Conservation (phyloP, 768 basidiomycete genomes). For the Macrolepiota fuliginosa region DNA sequence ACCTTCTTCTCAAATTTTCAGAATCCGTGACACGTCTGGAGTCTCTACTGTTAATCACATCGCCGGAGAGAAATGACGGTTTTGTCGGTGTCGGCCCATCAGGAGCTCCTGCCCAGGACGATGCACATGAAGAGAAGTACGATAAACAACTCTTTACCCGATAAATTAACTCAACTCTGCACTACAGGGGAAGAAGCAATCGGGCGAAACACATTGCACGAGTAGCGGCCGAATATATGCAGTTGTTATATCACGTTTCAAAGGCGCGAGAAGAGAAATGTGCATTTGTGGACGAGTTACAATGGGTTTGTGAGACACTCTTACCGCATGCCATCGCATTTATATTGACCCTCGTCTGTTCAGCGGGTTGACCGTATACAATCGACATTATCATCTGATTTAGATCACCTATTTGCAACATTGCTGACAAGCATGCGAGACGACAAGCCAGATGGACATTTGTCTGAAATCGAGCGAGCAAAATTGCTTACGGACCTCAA, state of each 20-base stretch:
- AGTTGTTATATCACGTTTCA: constrained; percentile 84
- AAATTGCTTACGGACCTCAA: constrained; percentile 65
- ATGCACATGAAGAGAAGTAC: constrained; percentile 43
- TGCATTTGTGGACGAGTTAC: constrained; percentile 76
- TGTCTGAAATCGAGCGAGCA: constrained; percentile 61
- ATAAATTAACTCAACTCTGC: constrained; percentile 37
- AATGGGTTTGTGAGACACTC: constrained; percentile 64
- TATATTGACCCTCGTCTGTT: constrained; percentile 8
- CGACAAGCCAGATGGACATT: constrained; percentile 44
- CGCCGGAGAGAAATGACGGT: constrained; percentile 44
- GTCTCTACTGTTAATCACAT: constrained; percentile 71
- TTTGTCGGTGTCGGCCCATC: constrained; percentile 31
- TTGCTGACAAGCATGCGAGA: constrained; percentile 53
- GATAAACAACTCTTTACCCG: not conserved
- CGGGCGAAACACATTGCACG: constrained; percentile 79
- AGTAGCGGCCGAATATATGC: constrained; percentile 88
- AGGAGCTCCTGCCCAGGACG: constrained; percentile 33
- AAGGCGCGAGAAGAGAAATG: constrained; percentile 81
- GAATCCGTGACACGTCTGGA: constrained; percentile 90
- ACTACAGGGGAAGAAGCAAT: constrained; percentile 29
- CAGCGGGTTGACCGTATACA: constrained; percentile 82
- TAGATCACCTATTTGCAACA: constrained; percentile 76
- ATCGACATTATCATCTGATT: constrained; percentile 80
- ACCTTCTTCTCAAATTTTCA: constrained; percentile 87
- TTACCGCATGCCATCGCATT: constrained; percentile 6